These are phyloP conservation scores for Crithidia sp. DNA, from an alignment of 208 protist species.

Conservation along the genomic window DNA sequence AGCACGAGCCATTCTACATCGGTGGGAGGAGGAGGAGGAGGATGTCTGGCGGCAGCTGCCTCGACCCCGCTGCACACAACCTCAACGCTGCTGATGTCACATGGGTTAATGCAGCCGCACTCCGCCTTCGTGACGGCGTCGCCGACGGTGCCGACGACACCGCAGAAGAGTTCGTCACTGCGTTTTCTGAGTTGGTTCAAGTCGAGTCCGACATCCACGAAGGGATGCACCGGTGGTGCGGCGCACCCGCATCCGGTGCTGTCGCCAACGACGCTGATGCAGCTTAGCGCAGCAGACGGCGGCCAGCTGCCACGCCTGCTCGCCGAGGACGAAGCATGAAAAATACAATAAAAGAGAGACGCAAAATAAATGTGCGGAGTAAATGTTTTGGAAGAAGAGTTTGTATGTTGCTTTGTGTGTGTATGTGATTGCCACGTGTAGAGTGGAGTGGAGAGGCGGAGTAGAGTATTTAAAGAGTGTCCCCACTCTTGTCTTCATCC, in stretches of 20 bases:
- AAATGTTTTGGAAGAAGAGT: too few species aligned
- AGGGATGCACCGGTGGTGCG: neutral
- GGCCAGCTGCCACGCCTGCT: constrained; percentile 33
- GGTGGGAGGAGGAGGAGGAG: neutral
- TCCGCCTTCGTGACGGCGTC: constrained; percentile 28
- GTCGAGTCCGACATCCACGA: constrained; percentile 17
- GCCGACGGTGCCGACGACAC: constrained; percentile 4
- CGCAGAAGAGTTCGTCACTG: constrained; percentile 12
- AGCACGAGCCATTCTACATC: neutral
- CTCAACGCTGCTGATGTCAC: constrained; percentile 27
- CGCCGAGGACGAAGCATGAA: constrained; percentile 11
- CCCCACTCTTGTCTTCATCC: too few species aligned
- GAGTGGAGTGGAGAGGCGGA: too few species aligned
- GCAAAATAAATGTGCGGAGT: too few species aligned
- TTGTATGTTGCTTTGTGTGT: too few species aligned
- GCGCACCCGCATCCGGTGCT: constrained; percentile 21
- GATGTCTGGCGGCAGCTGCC: too few species aligned
- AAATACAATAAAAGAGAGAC: too few species aligned
- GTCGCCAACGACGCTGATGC: constrained; percentile 24
- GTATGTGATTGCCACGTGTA: too few species aligned
- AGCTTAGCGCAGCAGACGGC: constrained; percentile 15
- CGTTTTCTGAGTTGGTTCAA: constrained; percentile 27
- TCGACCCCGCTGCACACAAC: neutral
- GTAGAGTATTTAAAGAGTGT: too few species aligned
- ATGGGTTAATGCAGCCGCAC: constrained; percentile 28